Conservation (phyloP, 805 yeast species). For the Candida silvatica region DNA sequence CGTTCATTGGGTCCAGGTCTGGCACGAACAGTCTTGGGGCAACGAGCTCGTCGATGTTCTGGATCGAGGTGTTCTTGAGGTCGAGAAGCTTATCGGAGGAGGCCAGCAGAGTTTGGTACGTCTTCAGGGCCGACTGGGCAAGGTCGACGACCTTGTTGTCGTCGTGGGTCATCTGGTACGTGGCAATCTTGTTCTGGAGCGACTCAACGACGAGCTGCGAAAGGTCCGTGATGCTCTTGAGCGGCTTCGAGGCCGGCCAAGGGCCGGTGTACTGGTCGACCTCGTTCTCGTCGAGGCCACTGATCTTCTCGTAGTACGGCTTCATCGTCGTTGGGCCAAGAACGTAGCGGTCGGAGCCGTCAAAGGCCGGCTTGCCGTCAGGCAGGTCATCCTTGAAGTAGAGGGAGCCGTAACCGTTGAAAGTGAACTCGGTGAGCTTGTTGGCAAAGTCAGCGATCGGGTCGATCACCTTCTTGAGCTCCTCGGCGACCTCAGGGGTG, state of each 20-base stretch:
- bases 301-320: slow-evolving; percentile 64
- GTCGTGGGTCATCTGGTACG: not conserved
- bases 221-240: slow-evolving; percentile 53
- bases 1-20: slow-evolving; percentile 88
- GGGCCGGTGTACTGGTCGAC: slow-evolving; percentile 63
- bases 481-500: slow-evolving; percentile 38
- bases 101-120: slow-evolving; percentile 51
- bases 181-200: slow-evolving; percentile 33
- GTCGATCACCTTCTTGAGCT: slow-evolving; percentile 52
- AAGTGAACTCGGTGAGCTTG: slow-evolving; percentile 33
- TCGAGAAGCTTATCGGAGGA: slow-evolving; percentile 55
- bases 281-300: slow-evolving; percentile 39
- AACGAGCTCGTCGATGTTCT: slow-evolving; percentile 52
- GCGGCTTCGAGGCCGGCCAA: slow-evolving; percentile 52
- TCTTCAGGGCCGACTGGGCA: slow-evolving; percentile 42
- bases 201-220: slow-evolving; percentile 62
- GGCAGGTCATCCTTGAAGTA: slow-evolving; percentile 70
- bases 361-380: slow-evolving; percentile 33
- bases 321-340: slow-evolving; percentile 87
- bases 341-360: slow-evolving; percentile 76
- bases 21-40: slow-evolving; percentile 71
- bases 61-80: slow-evolving; percentile 38
- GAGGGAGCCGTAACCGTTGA: slow-evolving; percentile 73
- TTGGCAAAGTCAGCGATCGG: slow-evolving; percentile 52
- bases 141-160: slow-evolving; percentile 25